These are phyloP conservation scores for Boletus sp. DNA, from an alignment of 768 basidiomycete species.

Conservation along the genomic window DNA sequence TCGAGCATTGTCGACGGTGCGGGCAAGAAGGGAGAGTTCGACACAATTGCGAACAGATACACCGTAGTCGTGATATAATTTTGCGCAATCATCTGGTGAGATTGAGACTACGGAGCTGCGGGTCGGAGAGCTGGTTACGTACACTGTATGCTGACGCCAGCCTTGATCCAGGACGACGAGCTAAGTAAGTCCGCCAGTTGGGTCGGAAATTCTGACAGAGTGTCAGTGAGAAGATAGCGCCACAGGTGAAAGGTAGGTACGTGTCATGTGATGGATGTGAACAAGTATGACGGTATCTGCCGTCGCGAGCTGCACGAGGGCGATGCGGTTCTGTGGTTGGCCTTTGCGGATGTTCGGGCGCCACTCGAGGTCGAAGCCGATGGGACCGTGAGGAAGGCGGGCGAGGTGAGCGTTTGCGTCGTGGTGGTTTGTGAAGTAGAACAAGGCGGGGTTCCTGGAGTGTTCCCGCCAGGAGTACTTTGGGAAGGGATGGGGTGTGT, in stretches of 20 bases:
- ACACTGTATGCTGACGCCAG: constrained; percentile 76
- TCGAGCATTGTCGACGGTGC: constrained; percentile 61
- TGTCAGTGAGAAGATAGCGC: background rate
- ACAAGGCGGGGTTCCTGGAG: constrained; percentile 17
- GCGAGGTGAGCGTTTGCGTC: constrained; percentile 22
- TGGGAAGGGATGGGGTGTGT: constrained; percentile 2
- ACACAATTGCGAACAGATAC: constrained; percentile 50
- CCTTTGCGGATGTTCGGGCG: constrained; percentile 58
- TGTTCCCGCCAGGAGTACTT: constrained; percentile 22
- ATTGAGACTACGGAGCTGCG: background rate
- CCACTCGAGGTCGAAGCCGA: constrained; percentile 83
- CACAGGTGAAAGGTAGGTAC: constrained; percentile 20
- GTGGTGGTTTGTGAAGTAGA: constrained; percentile 34
- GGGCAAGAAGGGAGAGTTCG: constrained; percentile 67
- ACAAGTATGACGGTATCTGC: constrained; percentile 54
- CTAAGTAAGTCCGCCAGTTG: constrained; percentile 51
- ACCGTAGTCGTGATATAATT: constrained; percentile 49
- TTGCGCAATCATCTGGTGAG: constrained; percentile 61
- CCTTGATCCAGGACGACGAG: constrained; percentile 55
- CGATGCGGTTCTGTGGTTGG: constrained; percentile 58
- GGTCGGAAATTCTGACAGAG: constrained; percentile 47
- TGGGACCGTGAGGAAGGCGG: constrained; percentile 21
- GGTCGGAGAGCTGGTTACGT: constrained; percentile 11
- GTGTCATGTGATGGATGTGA: constrained; percentile 59
- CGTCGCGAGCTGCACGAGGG: constrained; percentile 71